These are phyloP conservation scores for Pinus tabuliformis DNA, from an alignment of 75 land plant genomes.

Conservation along the genomic window DNA sequence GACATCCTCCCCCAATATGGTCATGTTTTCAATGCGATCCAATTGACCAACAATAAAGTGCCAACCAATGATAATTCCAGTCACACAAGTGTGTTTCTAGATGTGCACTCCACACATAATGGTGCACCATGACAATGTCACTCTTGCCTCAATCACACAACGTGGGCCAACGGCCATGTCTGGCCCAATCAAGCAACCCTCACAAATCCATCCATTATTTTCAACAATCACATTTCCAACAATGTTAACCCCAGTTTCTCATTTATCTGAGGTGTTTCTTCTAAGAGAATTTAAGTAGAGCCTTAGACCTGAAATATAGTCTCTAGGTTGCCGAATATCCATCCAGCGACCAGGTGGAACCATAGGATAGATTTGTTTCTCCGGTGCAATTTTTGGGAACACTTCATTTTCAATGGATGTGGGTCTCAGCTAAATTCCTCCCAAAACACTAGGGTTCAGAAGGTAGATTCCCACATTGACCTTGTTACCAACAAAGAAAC, in stretches of 20 bases:
- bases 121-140: slow-evolving; percentile 85
- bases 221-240: slow-evolving; percentile 83
- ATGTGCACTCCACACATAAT: slow-evolving; percentile 86
- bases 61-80: slow-evolving; percentile 92
- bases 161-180: slow-evolving; percentile 91
- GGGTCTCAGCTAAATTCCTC: slow-evolving; percentile 64
- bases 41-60: slow-evolving; percentile 92
- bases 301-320: slow-evolving; percentile 85
- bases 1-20: slow-evolving; percentile 86
- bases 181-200: slow-evolving; percentile 93
- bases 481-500: slow-evolving; percentile 84
- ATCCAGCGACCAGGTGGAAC: slow-evolving; percentile 91
- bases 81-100: slow-evolving; percentile 89
- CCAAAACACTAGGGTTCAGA: slow-evolving; percentile 64
- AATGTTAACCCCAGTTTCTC: slow-evolving; percentile 58
- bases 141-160: slow-evolving; percentile 82
- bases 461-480: slow-evolving; percentile 92
- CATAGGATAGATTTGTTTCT: slow-evolving; percentile 70
- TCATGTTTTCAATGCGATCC: slow-evolving; percentile 93
- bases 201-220: slow-evolving; percentile 71
- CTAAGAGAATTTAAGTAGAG: slow-evolving; percentile 75
- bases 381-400: slow-evolving; percentile 79
- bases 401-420: slow-evolving; percentile 95
- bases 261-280: slow-evolving; percentile 52
- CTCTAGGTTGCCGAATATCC: slow-evolving; percentile 92